phyloP scores from a whole-genome alignment of 257 asterid genomes.

The Vinca minor region DNA sequence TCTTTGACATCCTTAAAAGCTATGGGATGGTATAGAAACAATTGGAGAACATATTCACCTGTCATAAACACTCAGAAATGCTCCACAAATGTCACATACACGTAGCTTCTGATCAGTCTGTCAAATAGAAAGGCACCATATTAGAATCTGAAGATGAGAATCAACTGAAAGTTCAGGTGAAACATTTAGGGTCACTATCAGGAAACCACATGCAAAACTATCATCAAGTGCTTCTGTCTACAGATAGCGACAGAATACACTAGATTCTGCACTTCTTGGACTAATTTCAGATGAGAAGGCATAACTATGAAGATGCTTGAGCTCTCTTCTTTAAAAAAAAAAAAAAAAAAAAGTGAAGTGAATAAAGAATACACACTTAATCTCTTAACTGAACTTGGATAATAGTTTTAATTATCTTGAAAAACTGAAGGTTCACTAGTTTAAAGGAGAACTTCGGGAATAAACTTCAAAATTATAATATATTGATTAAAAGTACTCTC shows the following conservation, averaged over 20 bases:
- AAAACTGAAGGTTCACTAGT: too few relatives aligned
- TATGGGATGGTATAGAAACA: slow-evolving; percentile 5
- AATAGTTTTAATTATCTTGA: too few relatives aligned
- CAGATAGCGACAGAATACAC: background rate
- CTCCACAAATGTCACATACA: slow-evolving; percentile 98
- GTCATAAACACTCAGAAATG: slow-evolving; percentile 91
- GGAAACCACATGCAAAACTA: background rate
- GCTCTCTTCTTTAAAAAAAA: background rate
- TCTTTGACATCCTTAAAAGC: slow-evolving; percentile 31
- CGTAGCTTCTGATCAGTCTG: slow-evolving; percentile 99
- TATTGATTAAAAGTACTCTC: background rate
- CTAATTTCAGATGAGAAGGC: background rate
- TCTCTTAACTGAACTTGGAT: background rate
- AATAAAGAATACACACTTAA: background rate
- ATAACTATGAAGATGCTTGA: background rate
- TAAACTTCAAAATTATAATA: too few relatives aligned
- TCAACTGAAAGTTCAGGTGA: background rate
- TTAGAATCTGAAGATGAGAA: slow-evolving; percentile 18
- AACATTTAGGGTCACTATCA: background rate
- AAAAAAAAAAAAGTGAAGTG: background rate
- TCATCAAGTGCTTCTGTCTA: background rate
- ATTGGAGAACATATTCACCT: slow-evolving; percentile 38
- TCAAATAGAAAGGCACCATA: slow-evolving; percentile 9
- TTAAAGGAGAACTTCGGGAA: background rate
- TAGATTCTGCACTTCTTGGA: background rate